Evolutionary conservation across 495 filamentous ascomycete species (phyloP).

Genomic region (Endocarpon pusillum): DNA sequence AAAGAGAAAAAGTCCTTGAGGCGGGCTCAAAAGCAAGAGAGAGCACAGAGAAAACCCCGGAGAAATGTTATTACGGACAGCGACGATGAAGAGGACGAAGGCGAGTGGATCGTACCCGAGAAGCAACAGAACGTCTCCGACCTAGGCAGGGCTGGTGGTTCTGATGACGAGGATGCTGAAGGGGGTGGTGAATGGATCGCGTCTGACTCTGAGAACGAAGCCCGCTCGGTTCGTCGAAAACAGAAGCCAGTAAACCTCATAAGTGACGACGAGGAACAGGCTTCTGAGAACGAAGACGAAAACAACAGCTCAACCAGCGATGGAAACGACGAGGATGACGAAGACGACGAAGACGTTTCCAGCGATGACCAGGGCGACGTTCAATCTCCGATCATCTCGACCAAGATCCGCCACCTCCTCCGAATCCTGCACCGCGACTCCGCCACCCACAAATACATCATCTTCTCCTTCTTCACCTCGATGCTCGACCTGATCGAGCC

Average conservation of each 20-base stretch:
- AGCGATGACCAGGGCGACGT: constrained; percentile 27
- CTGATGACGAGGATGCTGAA: constrained; percentile 71
- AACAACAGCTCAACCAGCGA: constrained; percentile 26
- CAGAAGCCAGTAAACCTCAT: constrained; percentile 9
- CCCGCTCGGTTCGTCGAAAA: constrained; percentile 15
- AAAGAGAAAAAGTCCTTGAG: constrained; percentile 26
- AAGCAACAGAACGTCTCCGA: constrained; percentile 34
- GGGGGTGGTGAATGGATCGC: constrained; percentile 64
- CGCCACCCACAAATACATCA: constrained; percentile 75
- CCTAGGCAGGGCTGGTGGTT: constrained; percentile 63
- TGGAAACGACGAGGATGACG: constrained; percentile 16
- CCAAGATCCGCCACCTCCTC: constrained; percentile 79
- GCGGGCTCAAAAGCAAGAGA: constrained; percentile 30
- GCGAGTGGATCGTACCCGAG: constrained; percentile 59
- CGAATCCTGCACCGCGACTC: constrained; percentile 65
- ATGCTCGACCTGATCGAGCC: constrained; percentile 97
- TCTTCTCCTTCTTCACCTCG: constrained; percentile 93
- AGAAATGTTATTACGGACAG: constrained; percentile 44
- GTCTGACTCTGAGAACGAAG: constrained; percentile 40
- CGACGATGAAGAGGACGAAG: constrained; percentile 51
- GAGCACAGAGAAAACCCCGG: constrained; percentile 15
- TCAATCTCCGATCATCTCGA: constrained; percentile 45
- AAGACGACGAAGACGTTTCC: constrained; percentile 13
- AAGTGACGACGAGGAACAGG: constrained; percentile 12
- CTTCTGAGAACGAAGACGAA: constrained; percentile 18